Evolutionary conservation across 2,329 filamentous ascomycete species (phyloP).

Genomic region (Colletotrichum cordylinicola): DNA sequence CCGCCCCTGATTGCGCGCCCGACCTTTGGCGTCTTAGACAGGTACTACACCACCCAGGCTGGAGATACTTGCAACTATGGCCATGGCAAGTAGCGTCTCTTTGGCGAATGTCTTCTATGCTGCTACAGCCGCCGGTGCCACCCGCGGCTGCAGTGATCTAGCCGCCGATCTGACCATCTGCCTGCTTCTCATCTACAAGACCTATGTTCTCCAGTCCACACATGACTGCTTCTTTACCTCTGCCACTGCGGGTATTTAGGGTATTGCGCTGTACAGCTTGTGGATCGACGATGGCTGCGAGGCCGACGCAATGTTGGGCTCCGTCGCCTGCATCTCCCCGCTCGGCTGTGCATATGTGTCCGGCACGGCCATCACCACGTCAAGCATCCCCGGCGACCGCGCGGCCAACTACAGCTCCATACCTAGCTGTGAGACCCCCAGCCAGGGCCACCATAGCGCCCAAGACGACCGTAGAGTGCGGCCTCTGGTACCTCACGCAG

Average conservation of each 20-base stretch:
- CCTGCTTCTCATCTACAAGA: background rate
- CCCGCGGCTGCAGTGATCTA: background rate
- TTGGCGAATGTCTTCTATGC: background rate
- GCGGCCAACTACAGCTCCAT: background rate
- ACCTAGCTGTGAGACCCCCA: background rate
- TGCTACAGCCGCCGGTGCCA: background rate
- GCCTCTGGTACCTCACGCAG: background rate
- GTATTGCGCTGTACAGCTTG: background rate
- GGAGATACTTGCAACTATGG: background rate
- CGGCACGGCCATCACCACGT: background rate
- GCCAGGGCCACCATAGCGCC: background rate
- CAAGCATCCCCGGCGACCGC: background rate
- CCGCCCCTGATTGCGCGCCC: background rate
- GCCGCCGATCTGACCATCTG: background rate
- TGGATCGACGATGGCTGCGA: background rate
- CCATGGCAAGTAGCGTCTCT: background rate
- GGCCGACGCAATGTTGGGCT: background rate
- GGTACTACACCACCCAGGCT: too few relatives aligned
- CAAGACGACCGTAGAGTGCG: background rate
- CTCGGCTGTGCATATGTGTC: background rate
- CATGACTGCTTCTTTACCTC: background rate
- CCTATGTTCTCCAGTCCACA: background rate
- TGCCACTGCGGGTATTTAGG: background rate
- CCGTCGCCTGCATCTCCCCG: background rate
- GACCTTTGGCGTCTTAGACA: background rate